Evolutionary conservation across 169 alveolate species (phyloP).

Genomic region (Perkinsus olseni): DNA sequence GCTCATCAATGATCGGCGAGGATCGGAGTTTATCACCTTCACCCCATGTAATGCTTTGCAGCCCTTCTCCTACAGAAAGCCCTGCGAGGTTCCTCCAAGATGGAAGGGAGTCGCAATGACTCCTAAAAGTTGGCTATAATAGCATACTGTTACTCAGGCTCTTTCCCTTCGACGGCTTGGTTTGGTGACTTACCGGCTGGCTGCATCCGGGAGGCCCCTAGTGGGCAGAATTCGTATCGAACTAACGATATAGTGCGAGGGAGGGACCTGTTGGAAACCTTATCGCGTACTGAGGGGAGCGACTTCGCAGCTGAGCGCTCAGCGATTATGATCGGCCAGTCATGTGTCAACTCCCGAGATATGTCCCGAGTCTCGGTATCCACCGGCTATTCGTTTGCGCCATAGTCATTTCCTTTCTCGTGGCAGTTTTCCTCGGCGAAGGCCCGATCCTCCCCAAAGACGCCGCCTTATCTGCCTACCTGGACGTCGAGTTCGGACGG

Average conservation of each 20-base stretch:
- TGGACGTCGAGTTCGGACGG: background rate
- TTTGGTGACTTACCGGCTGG: background rate
- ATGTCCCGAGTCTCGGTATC: too few species aligned
- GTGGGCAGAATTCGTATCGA: background rate
- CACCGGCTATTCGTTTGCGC: too few species aligned
- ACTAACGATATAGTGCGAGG: background rate
- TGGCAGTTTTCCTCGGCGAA: background rate
- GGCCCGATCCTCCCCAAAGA: background rate
- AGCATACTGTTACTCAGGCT: background rate
- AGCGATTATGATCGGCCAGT: background rate
- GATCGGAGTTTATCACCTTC: background rate
- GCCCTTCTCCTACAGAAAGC: too few species aligned
- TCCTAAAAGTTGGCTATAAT: too few species aligned
- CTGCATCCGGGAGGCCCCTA: background rate
- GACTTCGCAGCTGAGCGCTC: background rate
- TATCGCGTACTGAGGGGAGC: background rate
- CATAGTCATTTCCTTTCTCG: too few species aligned
- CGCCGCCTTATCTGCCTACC: background rate
- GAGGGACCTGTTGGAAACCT: background rate
- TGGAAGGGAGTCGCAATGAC: too few species aligned
- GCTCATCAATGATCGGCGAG: background rate
- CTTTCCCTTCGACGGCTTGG: background rate
- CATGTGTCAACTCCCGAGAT: too few species aligned
- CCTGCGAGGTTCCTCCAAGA: too few species aligned
- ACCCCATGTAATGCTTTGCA: background rate